These are phyloP conservation scores for Cryptomeria japonica DNA, from an alignment of 75 land plant genomes.

Conservation along the genomic window DNA sequence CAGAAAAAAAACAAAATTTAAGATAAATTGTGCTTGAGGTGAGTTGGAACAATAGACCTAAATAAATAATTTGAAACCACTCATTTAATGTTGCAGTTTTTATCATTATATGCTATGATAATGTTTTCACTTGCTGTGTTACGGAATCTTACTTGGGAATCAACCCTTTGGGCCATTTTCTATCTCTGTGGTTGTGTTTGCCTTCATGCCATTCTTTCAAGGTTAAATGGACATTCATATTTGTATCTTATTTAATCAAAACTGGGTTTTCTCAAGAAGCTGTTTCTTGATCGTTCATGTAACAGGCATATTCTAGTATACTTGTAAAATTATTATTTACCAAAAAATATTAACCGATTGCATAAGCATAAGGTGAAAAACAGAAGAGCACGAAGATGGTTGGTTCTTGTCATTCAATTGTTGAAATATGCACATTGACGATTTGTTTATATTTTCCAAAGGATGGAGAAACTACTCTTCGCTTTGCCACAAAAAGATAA, in stretches of 20 bases:
- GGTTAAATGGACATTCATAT: neutral
- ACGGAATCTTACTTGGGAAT: neutral
- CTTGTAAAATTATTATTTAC: neutral
- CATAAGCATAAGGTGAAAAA: neutral
- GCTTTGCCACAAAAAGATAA: neutral
- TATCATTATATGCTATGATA: neutral
- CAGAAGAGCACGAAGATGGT: neutral
- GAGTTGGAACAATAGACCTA: too few relatives aligned
- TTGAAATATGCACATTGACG: neutral
- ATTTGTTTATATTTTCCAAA: neutral
- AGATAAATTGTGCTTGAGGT: too few relatives aligned
- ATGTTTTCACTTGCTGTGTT: neutral
- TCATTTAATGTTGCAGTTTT: neutral
- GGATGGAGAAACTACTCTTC: neutral
- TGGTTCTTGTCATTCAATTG: neutral
- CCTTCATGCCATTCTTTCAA: neutral
- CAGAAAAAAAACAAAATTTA: too few relatives aligned
- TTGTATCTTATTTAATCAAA: too few relatives aligned
- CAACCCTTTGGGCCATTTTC: neutral
- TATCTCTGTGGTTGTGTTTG: neutral
- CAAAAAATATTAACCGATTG: neutral
- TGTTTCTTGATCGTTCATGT: too few relatives aligned
- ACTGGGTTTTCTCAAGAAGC: neutral
- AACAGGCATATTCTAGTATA: neutral
- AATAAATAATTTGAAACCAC: neutral